These are phyloP conservation scores for Vararia minispora DNA, from an alignment of 768 basidiomycete genomes.

Conservation along the genomic window DNA sequence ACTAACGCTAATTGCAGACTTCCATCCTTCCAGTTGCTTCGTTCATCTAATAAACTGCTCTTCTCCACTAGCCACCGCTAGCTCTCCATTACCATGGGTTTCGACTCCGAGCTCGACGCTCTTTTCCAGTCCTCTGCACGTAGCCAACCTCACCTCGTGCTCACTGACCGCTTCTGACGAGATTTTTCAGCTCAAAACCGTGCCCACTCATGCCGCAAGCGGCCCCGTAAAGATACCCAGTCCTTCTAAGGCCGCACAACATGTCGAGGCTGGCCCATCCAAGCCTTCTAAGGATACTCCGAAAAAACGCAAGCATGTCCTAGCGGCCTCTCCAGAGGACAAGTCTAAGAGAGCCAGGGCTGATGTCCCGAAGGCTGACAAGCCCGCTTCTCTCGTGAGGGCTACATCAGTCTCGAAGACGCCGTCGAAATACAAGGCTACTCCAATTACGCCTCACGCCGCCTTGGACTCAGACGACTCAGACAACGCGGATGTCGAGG, in stretches of 20 bases:
- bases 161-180: background rate
- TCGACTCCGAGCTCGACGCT: constrained; percentile 53
- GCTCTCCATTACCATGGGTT: constrained; percentile 13
- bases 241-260: constrained; percentile 2
- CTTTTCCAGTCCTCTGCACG: constrained; percentile 48
- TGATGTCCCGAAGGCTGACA: constrained; percentile 8
- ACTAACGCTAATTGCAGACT: background rate
- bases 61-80: constrained; percentile 3
- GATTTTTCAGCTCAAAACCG: no score
- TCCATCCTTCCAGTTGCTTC: constrained; percentile 1
- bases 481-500: constrained; percentile 25
- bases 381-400: background rate
- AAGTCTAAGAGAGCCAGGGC: constrained; percentile 8
- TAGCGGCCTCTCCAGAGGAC: background rate
- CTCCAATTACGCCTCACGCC: no score
- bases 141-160: constrained; percentile 2
- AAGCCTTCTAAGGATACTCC: constrained; percentile 5
- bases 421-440: constrained; percentile 8
- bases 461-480: constrained; percentile 21
- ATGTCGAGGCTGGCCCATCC: no score
- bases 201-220: background rate
- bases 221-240: constrained; percentile 2
- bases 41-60: no score
- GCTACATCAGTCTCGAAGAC: constrained; percentile 5
- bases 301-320: constrained; percentile 2